Evolutionary conservation across 2,329 filamentous ascomycete species (phyloP), one percentile per base, ranked within the genome.

Genomic region (Talaromyces sp.): DNA sequence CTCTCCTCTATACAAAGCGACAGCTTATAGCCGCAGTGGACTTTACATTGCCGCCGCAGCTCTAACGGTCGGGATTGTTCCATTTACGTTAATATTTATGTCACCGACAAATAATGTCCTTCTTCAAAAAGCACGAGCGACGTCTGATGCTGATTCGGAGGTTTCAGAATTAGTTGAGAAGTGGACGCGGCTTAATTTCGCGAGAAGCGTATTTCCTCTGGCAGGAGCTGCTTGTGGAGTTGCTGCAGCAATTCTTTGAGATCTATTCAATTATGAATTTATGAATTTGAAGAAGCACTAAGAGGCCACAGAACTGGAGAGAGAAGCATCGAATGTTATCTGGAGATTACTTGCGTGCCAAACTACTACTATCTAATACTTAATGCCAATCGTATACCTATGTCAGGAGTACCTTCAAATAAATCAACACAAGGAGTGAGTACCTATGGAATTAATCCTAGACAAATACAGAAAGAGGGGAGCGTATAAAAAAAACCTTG

Each of bases 21-120:
- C 54, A 1, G 44, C 55, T 3, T 22, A 39, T 17, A 57, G 55
- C n/a, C 53, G 52, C n/a, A 37, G 46, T 3, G 24, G 29, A 2
- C 49, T 65, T 14, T 74, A 70, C 51, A 43, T 60, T 4, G 46
- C 57, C 1, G 69, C 72, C 2, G 69, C 65, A 6, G 50, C 54
- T 13, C 30, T 73, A 49, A 66, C 65, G 8, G 1, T 71, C 9
- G 58, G 61, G 1, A 71, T 73, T 49, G 62, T 70, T 3, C 72
- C 72, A 14, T 74, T 56, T 47, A 74, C 72, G 13, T 2, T 68
- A 0, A 36, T 52, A 3, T 42, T 50, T 3, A 74, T 75, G 67
- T 29, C 27, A 1, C 36, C 51, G 13, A 67, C 66, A 20, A 74
- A 73, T 55, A 56, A 55, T 30, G 36, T 32, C 8, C 55, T 75